Evolutionary conservation across 805 yeast genomes (phyloP), one percentile per base, ranked within the genome.

Genomic region (Millerozyma miso): DNA sequence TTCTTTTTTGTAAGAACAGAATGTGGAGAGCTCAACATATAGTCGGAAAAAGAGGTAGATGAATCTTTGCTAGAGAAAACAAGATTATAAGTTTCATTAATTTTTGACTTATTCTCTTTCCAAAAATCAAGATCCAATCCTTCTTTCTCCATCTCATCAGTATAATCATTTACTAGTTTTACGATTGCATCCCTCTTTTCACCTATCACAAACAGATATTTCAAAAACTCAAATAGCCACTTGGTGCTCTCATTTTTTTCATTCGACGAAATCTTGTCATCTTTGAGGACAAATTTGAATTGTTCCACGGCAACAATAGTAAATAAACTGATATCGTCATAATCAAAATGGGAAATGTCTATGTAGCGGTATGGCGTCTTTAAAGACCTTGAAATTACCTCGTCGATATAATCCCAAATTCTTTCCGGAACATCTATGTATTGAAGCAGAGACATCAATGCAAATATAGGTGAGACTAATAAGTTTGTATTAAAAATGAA

Each of bases 341-440:
- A 66, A n/a, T 48, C 47, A 8, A 50, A 32, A 42, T 64, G 69
- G 2, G 69, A 59, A 15, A 58, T 44, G 56, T 91, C 97, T 41
- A 88, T 74, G 52, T 89, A 91, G 56, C 86, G 88, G 64, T 85
- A 93, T 0, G 98, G 97, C 0, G 88, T 63, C 47, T 78, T 74
- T 31, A 83, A 74, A 47, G 83, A 73, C 48, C 97, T 74, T 1
- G 88, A 71, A 23, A 88, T 72, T 0, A 88, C 67, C 58, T 90
- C 93, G 56, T 91, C 96, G 4, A 91, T 48, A 23, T 88, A 59
- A 8, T 65, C 67, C 83, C 88, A 83, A 2, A 88, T 55, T 32
- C 66, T 64, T 1, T 36, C 40, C 6, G 37, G 50, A 1, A 51
- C 49, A 1, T 45, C 41, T 3, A 56, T 31, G 2, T 49, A 48